Base-by-base conservation (phyloP, 106 monocot species). In the Alisma plantagoaquatica region DNA sequence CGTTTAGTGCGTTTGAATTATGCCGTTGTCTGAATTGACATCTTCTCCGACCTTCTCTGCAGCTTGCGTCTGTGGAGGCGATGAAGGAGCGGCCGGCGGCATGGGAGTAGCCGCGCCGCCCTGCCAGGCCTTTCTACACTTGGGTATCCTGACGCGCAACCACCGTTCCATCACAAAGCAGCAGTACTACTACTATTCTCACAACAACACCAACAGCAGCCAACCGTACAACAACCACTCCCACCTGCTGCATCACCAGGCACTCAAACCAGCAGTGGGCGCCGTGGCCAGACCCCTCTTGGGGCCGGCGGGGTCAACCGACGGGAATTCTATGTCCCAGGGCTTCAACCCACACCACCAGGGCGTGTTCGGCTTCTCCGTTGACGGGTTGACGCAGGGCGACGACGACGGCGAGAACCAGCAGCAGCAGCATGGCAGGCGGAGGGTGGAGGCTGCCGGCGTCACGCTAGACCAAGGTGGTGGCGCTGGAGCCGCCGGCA, bases 301-400 rank as follows among this genome's bases (percentile, higher is more conserved):
- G n/a, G n/a, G n/a, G n/a, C n/a, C n/a, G n/a, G 8, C 43, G 41
- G 35, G 52, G 44, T n/a, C 33, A 30, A 54, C 17, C 49, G 33
- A 32, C 24, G 10, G 29, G 29, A 25, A 41, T 45, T 75, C 89
- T 83, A 89, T 89, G 88, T 83, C 88, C 62, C 76, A 79, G 51
- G 83, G 76, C 15, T 76, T 73, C n/a, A n/a, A n/a, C n/a, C n/a
- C n/a, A n/a, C n/a, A n/a, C 73, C 75, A 83, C 70, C 79, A 77
- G 25, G 77, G 77, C 43, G 25, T 72, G 66, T 62, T 73, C 66
- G 68, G 67, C 70, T 79, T 81, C 71, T 69, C 65, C 21, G 78
- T 72, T 61, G 77, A 63, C 23, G 33, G 27, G 21, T 5, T 22
- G 58, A 26, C 31, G n/a, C n/a, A n/a, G n/a, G n/a, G n/a, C n/a